Base-by-base conservation (phyloP, 176 grass and related monocot species). In the Pharus latifolius region DNA sequence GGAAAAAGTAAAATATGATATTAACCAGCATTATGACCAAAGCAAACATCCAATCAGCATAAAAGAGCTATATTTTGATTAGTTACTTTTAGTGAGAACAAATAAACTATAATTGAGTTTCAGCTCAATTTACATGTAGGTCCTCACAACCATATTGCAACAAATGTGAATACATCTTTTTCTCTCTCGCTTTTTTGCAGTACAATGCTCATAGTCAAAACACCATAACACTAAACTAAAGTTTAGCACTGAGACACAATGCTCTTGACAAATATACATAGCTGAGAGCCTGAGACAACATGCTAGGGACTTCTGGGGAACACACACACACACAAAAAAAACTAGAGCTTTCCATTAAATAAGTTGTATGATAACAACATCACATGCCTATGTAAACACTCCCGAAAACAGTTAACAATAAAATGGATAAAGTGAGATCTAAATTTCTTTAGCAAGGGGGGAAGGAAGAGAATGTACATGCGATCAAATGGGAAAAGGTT, bases 51-150 rank as follows among this genome's bases (percentile, higher is more conserved):
- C 8, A 53, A 31, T 65, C 30, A 44, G 13, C 64, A 72, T 17
- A 50, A 14, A n/a, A 72, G 41, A 52, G 28, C 19, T 35, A 67
- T 56, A 67, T 75, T 38, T 27, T 75, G 55, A 77, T 67, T 46
- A 67, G 26, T 60, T 56, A 67, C 60, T 54, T 77, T 25, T 16
- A 44, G 43, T 40, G 32, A 35, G 48, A 61, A 73, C 54, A 17
- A 63, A 59, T 0, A 44, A 32, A 71, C 37, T 8, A 56, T 11
- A 78, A 35, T 31, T 23, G 28, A 56, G 24, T n/a, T n/a, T n/a
- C n/a, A n/a, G 46, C 5, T 8, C 6, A 40, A 41, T 37, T 41
- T 61, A 54, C 3, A 77, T 15, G 37, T 38, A n/a, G 15, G 15
- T 14, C 10, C 12, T 65, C 22, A n/a, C n/a, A 4, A 6, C 49